Evolutionary conservation across 2,329 filamentous ascomycete genomes (phyloP).

Genomic region (Shiraia sp.): DNA sequence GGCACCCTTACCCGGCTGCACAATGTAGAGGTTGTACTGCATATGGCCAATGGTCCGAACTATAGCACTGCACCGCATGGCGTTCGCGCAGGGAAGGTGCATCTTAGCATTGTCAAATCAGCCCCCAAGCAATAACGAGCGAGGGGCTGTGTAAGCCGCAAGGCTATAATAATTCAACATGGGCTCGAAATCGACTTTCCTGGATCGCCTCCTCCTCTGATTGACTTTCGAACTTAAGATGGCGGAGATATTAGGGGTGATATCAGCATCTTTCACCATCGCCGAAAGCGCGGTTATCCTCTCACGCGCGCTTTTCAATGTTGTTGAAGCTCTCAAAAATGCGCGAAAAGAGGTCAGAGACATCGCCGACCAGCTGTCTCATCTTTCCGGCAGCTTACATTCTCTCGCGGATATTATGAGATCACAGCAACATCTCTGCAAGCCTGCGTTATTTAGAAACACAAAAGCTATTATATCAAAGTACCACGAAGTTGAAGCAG

Average conservation of each 20-base stretch:
- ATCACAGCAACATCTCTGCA: slow-evolving; percentile 10
- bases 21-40: no score
- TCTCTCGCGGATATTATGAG: slow-evolving; percentile 10
- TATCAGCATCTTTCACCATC: slow-evolving; percentile 16
- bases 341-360: slow-evolving; percentile 20
- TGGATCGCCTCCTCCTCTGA: not conserved
- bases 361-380: slow-evolving; percentile 13
- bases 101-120: no score
- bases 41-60: no score
- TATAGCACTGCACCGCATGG: no score
- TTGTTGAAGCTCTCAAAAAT: slow-evolving; percentile 19
- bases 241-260: slow-evolving; percentile 8
- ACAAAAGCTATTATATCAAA: slow-evolving; percentile 5
- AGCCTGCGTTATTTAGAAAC: slow-evolving; percentile 8
- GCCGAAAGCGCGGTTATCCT: slow-evolving; percentile 18
- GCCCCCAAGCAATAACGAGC: slow-evolving; percentile 1
- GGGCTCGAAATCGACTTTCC: no score
- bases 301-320: slow-evolving; percentile 17
- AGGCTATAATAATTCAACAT: not conserved
- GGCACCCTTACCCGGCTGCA: no score
- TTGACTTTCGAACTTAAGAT: slow-evolving; percentile 3
- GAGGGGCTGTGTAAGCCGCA: slow-evolving; percentile 11
- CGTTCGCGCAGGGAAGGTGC: no score
- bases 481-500: slow-evolving; percentile 9
- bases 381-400: slow-evolving; percentile 9